Conservation (phyloP, 140 eudicot genomes). For the Ambrosia hybrid region DNA sequence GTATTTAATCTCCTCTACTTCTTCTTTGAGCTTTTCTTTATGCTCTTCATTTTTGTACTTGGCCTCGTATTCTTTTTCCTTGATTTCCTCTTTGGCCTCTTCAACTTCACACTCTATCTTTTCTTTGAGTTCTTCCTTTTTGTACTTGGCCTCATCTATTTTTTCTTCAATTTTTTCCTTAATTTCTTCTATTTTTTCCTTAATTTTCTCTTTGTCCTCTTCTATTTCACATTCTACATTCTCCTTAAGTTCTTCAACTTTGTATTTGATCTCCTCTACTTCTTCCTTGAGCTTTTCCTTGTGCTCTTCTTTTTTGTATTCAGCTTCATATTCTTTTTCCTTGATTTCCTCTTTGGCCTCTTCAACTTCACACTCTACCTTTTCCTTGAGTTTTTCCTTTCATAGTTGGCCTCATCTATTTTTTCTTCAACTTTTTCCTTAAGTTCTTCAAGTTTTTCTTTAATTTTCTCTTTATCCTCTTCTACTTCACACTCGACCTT, state of each 20-base stretch:
- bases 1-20: conserved; percentile 15
- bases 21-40: conserved; percentile 18
- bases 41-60: conserved; percentile 22
- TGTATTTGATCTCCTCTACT: conserved; percentile 25
- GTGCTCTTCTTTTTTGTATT: conserved; percentile 29
- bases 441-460: conserved; percentile 14
- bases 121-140: conserved; percentile 24
- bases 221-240: conserved; percentile 22
- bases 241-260: conserved; percentile 29
- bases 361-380: conserved; percentile 22
- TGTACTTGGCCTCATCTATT: conserved; percentile 9
- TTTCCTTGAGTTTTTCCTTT: conserved; percentile 19
- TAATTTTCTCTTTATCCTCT: conserved; percentile 16
- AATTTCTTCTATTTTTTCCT: conserved; percentile 22
- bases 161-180: conserved; percentile 21
- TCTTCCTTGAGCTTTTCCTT: conserved; percentile 32
- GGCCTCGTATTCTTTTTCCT: conserved; percentile 26
- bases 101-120: conserved; percentile 29
- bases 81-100: conserved; percentile 29
- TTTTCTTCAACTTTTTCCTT: conserved; percentile 19
- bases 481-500: conserved; percentile 21
- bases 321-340: conserved; percentile 28
- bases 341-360: conserved; percentile 24
- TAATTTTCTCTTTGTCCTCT: conserved; percentile 19
- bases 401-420: background rate